A percentile compares a stretch with the other conserved stretches of the same genome.
Evolutionary conservation across 1,139 yeast species (phyloP).

Genomic region (Protomyces gravidus): DNA sequence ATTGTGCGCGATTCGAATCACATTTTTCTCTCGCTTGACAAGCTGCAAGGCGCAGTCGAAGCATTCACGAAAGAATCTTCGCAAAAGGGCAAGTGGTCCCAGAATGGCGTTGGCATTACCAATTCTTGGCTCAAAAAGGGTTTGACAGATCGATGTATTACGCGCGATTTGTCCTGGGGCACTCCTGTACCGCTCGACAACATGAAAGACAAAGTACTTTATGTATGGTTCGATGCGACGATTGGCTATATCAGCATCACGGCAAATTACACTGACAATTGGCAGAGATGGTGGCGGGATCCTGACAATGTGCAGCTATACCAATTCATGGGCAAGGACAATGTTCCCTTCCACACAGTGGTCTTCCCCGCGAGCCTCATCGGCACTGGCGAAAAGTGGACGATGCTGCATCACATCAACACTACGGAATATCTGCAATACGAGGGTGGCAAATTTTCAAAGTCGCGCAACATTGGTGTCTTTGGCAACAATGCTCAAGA

Average conservation of each 20-base stretch:
- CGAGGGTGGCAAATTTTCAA: constrained; percentile 96
- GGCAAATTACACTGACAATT: constrained; percentile 78
- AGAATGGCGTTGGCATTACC: constrained; percentile 81
- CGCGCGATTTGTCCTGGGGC: constrained; percentile 97
- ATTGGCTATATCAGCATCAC: constrained; percentile 96
- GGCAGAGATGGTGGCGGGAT: constrained; percentile 89
- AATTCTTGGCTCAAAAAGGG: constrained; percentile 93
- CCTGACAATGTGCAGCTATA: constrained; percentile 79
- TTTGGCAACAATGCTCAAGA: constrained; percentile 97
- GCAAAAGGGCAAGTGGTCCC: constrained; percentile 79
- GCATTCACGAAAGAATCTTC: constrained; percentile 70
- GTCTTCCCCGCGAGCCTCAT: constrained; percentile 90
- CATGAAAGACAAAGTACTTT: constrained; percentile 80
- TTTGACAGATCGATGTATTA: constrained; percentile 87
- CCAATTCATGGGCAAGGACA: constrained; percentile 99
- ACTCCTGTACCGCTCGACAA: constrained; percentile 84
- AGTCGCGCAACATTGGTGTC: constrained; percentile 94
- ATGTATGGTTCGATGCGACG: constrained; percentile 98
- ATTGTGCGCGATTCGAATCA: constrained; percentile 77
- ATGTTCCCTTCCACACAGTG: constrained; percentile 97
- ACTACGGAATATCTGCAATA: constrained; percentile 96
- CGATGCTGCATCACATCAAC: constrained; percentile 80
- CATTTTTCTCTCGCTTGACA: constrained; percentile 74
- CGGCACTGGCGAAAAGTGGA: constrained; percentile 87
- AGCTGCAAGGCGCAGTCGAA: constrained; percentile 68